These are phyloP conservation scores for Auxenochlorella protothecoides DNA, from an alignment of 139 green algal genomes.

Conservation along the genomic window DNA sequence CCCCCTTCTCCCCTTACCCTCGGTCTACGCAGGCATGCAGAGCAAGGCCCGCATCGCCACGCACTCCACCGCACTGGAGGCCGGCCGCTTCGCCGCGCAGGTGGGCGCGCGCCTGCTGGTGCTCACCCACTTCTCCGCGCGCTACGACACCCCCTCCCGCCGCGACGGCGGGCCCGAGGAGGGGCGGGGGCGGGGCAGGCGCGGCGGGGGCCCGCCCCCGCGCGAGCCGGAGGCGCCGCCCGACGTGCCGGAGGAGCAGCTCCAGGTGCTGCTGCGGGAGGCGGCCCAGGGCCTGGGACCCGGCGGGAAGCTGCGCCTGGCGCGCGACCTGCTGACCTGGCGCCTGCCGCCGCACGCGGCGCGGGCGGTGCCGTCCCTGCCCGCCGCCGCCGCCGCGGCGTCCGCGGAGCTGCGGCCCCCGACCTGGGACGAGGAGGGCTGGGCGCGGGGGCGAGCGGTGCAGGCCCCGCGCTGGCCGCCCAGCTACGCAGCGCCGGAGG, in stretches of 20 bases:
- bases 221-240: neutral
- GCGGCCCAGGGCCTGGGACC: too few relatives aligned
- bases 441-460: too few relatives aligned
- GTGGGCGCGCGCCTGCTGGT: conserved; percentile 66
- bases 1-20: neutral
- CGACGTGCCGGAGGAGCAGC: neutral
- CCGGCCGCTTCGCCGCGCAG: conserved; percentile 65
- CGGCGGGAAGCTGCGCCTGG: too few relatives aligned
- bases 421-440: too few relatives aligned
- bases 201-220: neutral
- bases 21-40: conserved; percentile 42
- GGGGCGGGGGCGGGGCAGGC: neutral
- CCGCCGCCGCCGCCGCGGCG: too few relatives aligned
- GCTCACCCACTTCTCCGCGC: conserved; percentile 85
- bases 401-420: too few relatives aligned
- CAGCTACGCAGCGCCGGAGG: too few relatives aligned
- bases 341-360: too few relatives aligned
- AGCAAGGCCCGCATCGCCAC: conserved; percentile 64
- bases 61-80: conserved; percentile 84
- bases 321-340: too few relatives aligned
- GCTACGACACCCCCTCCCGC: conserved; percentile 22
- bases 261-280: too few relatives aligned
- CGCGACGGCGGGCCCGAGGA: neutral
- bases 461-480: too few relatives aligned
- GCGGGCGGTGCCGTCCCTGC: too few relatives aligned